Evolutionary conservation across 139 green algal species (phyloP).

Genomic region (Chlorella ohadii): DNA sequence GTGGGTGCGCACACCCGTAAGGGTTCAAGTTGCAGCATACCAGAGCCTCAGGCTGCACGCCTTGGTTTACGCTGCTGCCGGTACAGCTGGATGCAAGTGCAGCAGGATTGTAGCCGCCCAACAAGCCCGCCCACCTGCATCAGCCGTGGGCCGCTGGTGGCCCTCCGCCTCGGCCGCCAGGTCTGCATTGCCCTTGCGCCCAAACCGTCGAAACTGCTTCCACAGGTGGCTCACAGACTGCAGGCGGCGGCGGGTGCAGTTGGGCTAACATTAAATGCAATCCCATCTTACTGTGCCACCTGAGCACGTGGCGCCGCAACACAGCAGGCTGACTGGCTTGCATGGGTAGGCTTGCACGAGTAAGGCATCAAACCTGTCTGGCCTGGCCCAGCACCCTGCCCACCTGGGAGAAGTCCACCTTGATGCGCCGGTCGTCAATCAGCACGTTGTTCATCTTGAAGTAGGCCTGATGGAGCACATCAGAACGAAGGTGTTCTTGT

Average conservation of each 20-base stretch:
- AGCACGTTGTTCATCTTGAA: slow-evolving; percentile 99
- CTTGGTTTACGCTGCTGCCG: no score
- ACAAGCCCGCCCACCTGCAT: background rate
- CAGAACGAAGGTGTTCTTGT: no score
- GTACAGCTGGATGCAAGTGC: no score
- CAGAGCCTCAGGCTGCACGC: background rate
- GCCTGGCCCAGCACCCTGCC: background rate
- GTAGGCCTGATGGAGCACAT: slow-evolving; percentile 72
- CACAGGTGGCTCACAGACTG: slow-evolving; percentile 89
- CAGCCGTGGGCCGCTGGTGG: slow-evolving; percentile 22
- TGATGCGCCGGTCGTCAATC: slow-evolving; percentile 96
- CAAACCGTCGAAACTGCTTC: slow-evolving; percentile 87
- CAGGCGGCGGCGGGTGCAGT: slow-evolving; percentile 21
- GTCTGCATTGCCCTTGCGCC: slow-evolving; percentile 45
- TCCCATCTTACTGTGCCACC: no score
- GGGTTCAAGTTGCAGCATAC: background rate
- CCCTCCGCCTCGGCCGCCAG: slow-evolving; percentile 15
- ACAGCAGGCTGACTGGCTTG: no score
- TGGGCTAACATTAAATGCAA: background rate
- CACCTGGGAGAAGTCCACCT: slow-evolving; percentile 46
- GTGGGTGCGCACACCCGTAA: no score
- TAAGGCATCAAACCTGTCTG: background rate
- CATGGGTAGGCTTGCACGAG: no score
- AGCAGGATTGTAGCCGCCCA: background rate
- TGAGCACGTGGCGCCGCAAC: no score